These are phyloP conservation scores for Plantago coronopus DNA, from an alignment of 305 asterid genomes.

Conservation along the genomic window DNA sequence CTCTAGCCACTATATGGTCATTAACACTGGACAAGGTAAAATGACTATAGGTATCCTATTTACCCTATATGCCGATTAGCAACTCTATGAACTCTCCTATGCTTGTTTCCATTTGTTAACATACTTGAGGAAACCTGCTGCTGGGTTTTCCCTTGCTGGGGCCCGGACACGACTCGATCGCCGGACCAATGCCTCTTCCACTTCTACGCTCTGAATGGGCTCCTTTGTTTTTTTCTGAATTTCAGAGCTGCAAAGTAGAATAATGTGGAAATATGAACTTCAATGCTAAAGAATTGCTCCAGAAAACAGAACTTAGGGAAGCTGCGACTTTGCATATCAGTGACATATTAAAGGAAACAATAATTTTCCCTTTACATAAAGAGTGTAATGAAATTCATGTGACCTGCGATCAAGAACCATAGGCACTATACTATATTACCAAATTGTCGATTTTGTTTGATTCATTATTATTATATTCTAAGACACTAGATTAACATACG, in stretches of 20 bases:
- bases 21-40: constrained; percentile 19
- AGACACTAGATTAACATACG: background rate
- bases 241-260: constrained; percentile 43
- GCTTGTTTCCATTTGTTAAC: constrained; percentile 81
- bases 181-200: constrained; percentile 75
- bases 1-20: constrained; percentile 20
- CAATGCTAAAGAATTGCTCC: background rate
- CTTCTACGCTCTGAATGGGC: constrained; percentile 34
- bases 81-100: constrained; percentile 30
- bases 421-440: no score
- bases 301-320: background rate
- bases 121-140: constrained; percentile 73
- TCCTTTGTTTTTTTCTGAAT: constrained; percentile 66
- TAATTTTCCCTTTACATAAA: no score
- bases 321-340: no score
- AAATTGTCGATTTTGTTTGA: background rate
- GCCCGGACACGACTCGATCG: constrained; percentile 92
- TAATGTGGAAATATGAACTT: background rate
- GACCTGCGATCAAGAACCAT: no score
- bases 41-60: constrained; percentile 19
- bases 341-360: no score
- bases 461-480: background rate
- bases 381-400: no score
- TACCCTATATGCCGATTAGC: constrained; percentile 28
- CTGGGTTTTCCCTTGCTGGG: constrained; percentile 63